phyloP scores from a whole-genome alignment of 2,329 filamentous ascomycete species.

The Fusarium anthophilum region DNA sequence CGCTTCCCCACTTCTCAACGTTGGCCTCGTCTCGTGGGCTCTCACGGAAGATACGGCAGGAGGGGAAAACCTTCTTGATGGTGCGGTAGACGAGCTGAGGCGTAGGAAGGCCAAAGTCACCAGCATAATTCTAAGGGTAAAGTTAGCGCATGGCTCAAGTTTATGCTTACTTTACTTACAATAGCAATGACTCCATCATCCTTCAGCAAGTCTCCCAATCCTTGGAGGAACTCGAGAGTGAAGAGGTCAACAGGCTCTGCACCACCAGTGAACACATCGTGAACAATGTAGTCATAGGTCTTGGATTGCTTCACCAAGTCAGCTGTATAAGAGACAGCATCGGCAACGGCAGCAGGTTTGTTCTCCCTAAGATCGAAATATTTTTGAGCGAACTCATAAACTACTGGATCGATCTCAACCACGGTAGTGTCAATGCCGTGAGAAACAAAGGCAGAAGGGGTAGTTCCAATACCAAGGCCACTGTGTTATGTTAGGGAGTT shows the following conservation, averaged over 20 bases:
- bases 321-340: constrained; percentile 78
- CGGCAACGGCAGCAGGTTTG: constrained; percentile 81
- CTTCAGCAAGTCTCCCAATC: constrained; percentile 75
- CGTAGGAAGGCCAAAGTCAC: constrained; percentile 80
- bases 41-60: constrained; percentile 92
- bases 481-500: constrained; percentile 52
- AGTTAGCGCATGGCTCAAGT: constrained; percentile 21
- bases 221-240: constrained; percentile 82
- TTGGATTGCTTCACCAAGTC: constrained; percentile 54
- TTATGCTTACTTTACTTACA: constrained; percentile 58
- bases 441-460: constrained; percentile 83
- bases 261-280: constrained; percentile 97
- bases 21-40: constrained; percentile 61
- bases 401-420: constrained; percentile 91
- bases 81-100: constrained; percentile 84
- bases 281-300: constrained; percentile 90
- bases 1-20: constrained; percentile 60
- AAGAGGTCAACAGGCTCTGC: constrained; percentile 91
- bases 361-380: constrained; percentile 85
- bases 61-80: constrained; percentile 83
- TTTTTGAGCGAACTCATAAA: constrained; percentile 82
- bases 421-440: constrained; percentile 94
- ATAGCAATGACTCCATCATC: constrained; percentile 87
- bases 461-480: constrained; percentile 92
- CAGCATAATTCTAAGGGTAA: constrained; percentile 83